Percentiles rank a stretch among this genome's conserved stretches.
Conservation (phyloP, 1,139 yeast species). For the Nakaseomyces sp. region DNA sequence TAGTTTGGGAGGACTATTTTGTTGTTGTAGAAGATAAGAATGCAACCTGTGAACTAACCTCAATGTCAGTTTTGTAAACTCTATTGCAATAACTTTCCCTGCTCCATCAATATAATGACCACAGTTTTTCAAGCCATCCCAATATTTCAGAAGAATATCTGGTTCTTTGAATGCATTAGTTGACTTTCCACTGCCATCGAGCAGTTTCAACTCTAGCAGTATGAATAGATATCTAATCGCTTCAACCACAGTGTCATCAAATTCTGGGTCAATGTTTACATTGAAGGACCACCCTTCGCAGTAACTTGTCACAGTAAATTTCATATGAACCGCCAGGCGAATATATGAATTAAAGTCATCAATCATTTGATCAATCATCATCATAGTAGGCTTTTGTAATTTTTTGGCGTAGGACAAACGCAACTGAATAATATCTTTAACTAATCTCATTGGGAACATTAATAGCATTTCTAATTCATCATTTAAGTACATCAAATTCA, state of each 20-base stretch:
- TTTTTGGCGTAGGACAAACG: constrained; percentile 73
- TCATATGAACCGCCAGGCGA: constrained; percentile 65
- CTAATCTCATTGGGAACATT: constrained; percentile 72
- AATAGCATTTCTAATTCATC: constrained; percentile 54
- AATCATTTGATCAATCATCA: constrained; percentile 93
- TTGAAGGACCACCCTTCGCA: constrained; percentile 71
- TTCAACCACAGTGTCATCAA: constrained; percentile 63
- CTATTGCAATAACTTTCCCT: constrained; percentile 72
- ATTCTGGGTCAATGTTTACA: constrained; percentile 57
- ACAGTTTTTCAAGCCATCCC: constrained; percentile 64
- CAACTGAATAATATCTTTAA: constrained; percentile 70
- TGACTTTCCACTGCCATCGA: constrained; percentile 65
- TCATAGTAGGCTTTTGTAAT: constrained; percentile 77
- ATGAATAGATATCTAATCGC: constrained; percentile 68
- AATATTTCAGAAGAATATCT: constrained; percentile 73
- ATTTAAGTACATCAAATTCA: constrained; percentile 70
- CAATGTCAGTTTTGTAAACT: constrained; percentile 56
- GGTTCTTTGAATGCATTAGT: constrained; percentile 88
- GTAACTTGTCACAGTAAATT: constrained; percentile 62
- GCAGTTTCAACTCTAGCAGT: constrained; percentile 62
- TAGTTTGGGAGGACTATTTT: constrained; percentile 51
- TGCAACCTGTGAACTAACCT: constrained; percentile 62
- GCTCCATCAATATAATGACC: constrained; percentile 80
- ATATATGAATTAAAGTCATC: constrained; percentile 77
- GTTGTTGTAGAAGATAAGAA: constrained; percentile 64